phyloP scores from a whole-genome alignment of 192 early-diverging fungal genomes.

The Linnemannia elongata region DNA sequence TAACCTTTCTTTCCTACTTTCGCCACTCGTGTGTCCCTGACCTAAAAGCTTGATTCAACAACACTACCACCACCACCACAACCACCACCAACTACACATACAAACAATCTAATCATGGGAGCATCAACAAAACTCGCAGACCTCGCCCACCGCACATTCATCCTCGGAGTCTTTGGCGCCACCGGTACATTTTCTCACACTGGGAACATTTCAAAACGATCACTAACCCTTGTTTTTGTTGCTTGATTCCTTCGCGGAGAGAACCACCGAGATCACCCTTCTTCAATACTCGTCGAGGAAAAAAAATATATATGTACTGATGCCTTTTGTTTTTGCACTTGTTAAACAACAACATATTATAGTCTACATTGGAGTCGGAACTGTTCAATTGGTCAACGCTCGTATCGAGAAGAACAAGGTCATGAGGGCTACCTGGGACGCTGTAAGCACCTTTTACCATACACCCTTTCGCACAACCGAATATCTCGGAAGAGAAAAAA shows the following conservation, averaged over 20 bases:
- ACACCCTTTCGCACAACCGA: no score
- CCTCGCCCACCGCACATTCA: constrained; percentile 45
- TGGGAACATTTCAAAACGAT: no score
- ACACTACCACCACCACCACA: background rate
- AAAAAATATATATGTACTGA: background rate
- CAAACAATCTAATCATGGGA: constrained; percentile 17
- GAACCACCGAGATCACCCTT: no score
- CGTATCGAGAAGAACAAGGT: constrained; percentile 57
- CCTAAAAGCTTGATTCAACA: background rate
- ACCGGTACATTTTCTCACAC: constrained; percentile 18
- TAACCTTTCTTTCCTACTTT: background rate
- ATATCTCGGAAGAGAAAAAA: background rate
- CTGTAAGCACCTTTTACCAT: constrained; percentile 17
- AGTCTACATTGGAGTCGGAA: constrained; percentile 56
- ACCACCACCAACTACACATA: background rate
- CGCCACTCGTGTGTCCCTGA: background rate
- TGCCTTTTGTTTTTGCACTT: background rate
- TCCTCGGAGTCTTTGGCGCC: constrained; percentile 49
- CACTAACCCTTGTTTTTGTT: no score
- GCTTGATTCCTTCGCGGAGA: no score
- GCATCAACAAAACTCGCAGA: constrained; percentile 49
- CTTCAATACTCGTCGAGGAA: background rate
- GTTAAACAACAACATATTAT: background rate
- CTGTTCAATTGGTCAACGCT: constrained; percentile 52
- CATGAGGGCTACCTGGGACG: constrained; percentile 52